phyloP scores from a whole-genome alignment of 2,329 filamentous ascomycete species.

The Fusarium lateritium region DNA sequence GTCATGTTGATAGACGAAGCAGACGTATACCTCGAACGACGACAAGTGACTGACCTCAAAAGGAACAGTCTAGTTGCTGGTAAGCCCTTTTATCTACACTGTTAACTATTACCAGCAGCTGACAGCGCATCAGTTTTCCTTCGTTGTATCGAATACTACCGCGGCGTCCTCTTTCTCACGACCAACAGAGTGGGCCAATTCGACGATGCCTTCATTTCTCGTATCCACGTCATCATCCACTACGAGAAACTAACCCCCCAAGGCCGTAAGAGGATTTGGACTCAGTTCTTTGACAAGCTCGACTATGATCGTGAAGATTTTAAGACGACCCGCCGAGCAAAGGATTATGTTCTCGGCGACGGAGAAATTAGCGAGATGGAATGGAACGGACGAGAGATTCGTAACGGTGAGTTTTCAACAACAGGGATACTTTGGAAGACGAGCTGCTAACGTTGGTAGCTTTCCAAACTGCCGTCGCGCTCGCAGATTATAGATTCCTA shows the following conservation, averaged over 20 bases:
- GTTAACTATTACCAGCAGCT: neutral
- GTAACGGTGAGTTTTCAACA: neutral
- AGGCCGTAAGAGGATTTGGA: constrained; percentile 47
- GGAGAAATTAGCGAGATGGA: neutral
- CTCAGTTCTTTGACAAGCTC: constrained; percentile 26
- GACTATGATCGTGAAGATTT: constrained; percentile 11
- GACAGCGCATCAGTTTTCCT: neutral
- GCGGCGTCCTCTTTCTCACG: constrained; percentile 52
- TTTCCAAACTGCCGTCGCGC: constrained; percentile 21
- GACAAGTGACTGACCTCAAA: constrained; percentile 33
- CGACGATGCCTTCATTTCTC: constrained; percentile 52
- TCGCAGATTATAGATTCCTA: constrained; percentile 12
- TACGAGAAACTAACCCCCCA: constrained; percentile 50
- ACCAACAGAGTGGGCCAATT: constrained; percentile 50
- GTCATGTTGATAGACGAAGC: constrained; percentile 52
- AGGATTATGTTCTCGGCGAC: constrained; percentile 2
- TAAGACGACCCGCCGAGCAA: constrained; percentile 8
- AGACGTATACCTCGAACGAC: constrained; percentile 43
- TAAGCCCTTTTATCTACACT: neutral
- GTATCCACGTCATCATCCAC: constrained; percentile 49
- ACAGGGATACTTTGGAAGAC: no score
- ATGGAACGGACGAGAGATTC: neutral
- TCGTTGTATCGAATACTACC: constrained; percentile 47
- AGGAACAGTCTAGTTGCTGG: constrained; percentile 20
- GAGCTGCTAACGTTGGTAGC: neutral